Evolutionary conservation across 2,329 filamentous ascomycete species (phyloP), one percentile per base, ranked within the genome.

Genomic region (Calonectria hongkongensis): DNA sequence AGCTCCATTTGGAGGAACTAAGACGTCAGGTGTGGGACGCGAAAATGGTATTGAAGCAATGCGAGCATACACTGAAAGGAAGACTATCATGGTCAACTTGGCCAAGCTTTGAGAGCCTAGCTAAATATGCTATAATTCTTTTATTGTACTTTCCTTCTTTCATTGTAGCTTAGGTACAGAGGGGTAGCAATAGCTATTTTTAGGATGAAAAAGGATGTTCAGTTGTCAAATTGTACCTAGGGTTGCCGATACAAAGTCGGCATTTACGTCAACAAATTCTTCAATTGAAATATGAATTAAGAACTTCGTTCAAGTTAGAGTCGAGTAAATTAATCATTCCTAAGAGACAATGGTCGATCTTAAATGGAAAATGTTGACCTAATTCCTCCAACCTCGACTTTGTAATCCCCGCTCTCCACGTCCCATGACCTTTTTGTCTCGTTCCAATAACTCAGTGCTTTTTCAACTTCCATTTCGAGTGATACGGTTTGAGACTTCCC

Each of bases 1-100:
- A 5, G 82, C 83, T 3, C 88, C 88, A 0, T 89, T 90, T 75
- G 88, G 88, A 36, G 88, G 88, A 9, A 84, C 76, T 64, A 90
- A 89, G 83, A 83, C 87, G 79, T 87, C 84, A 70, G 88, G 88
- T 0, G 73, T 86, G 18, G 88, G 88, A 2, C 80, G 87, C 4
- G 88, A 90, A 79, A 85, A 85, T 65, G 87, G 85, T 25, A 85
- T 87, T 33, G 81, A 88, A 75, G 86, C 85, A 9, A 79, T 89
- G 73, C 82, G 86, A 30, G 84, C 84, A 41, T 89, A 84, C 68
- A 89, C 87, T 0, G 87, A 89, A 77, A 82, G 85, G 18, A 89
- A 89, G 83, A 88, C 87, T 0, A 84, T 88, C 16, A 85, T 88
- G 82, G 81, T 88, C 21, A 87, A 89, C 73, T 72, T 81, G 72